Base-by-base conservation (phyloP, 768 basidiomycete genomes). In the Gautieria morchelliformis region DNA sequence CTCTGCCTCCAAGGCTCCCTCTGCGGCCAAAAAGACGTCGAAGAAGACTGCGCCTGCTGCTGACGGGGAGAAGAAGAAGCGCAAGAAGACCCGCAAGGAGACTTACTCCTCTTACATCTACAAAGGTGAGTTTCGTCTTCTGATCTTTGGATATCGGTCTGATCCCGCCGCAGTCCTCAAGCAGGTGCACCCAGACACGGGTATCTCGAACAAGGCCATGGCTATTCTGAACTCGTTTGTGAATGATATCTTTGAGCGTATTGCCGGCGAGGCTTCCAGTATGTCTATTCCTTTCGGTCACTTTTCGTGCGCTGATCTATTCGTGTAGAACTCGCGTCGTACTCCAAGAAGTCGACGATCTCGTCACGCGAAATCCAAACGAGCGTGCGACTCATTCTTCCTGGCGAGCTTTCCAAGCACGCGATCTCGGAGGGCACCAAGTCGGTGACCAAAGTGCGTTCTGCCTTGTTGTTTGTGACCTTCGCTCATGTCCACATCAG, bases 151-250 rank as follows among this genome's bases (percentile, higher is more conserved):
- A 20, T 19, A 41, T 41, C 15, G 49, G 7, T 19, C 12, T 20
- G 22, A 52, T 14, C 30, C 51, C 53, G 37, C 45, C 51, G 58
- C 64, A 92, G 93, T 94, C 65, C 82, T 95, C 61, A 93, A 91
- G 74, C 93, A 97, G 76, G 94, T 97, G 59, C 95, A 97, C 78
- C 93, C 94, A 52, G 95, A 97, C 68, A 98, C 92, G 52, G 95
- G 94, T 85, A 97, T 97, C 76, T 94, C 93, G 56, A 97, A 96
- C 84, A 95, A 95, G 79, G 93, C 92, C 20, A 94, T 95, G 91
- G 88, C 92, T 60, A 94, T 96, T 68, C 74, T 96, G 58, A 95
- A 95, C 79, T 90, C 87, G 58, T 96, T 96, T 68, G 93, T 96
- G 67, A 93, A 93, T 66, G 93, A 96, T 65, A 95, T 92, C 63